Evolutionary conservation across 1,284 basidiomycete genomes (phyloP), one percentile per base, ranked within the genome.

Genomic region (Puccinia coronata): DNA sequence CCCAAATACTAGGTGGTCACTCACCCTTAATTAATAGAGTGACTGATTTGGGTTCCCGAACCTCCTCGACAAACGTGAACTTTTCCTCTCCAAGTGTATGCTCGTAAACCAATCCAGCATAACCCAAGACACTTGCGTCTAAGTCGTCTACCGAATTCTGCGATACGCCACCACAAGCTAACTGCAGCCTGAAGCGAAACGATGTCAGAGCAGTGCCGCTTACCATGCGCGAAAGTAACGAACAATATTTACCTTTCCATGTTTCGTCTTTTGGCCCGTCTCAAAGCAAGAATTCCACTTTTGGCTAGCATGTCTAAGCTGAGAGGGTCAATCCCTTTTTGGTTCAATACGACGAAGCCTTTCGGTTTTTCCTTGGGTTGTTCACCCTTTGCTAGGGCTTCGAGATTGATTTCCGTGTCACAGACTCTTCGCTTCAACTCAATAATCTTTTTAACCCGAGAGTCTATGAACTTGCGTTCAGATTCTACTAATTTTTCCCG

Each of bases 21-120:
- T 84, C 82, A 88, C 95, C 96, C 87, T 98, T 98, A 89, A 99
- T 94, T 82, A 99, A 90, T 80, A 99, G 90, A 9, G 97, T 99
- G 53, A 98, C 97, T 82, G 92, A 93, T 89, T 95, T 96, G n/a
- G 97, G 96, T 82, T 93, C 91, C 87, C 92, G 94, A 86, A 97
- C 95, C 83, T 99, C 94, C 87, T 99, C 97, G 70, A 99, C 90
- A 86, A 99, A 99, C 0, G 97, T 99, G 88, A 91, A 99, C 87
- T 99, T 99, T 86, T 99, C 97, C 87, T 99, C 97, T 83, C 97
- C 96, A 36, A 99, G 90, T 12, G 96, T 98, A 87, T 99, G 96
- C 88, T 99, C 97, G 88, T 99, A 99, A 39, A 99, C 95, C 78
- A 99, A 91, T 6, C 97, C 97, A 55, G 97, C 97, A 91, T 94